Evolutionary conservation across 139 green algal species (phyloP).

Genomic region (Picochlorum costavermella): DNA sequence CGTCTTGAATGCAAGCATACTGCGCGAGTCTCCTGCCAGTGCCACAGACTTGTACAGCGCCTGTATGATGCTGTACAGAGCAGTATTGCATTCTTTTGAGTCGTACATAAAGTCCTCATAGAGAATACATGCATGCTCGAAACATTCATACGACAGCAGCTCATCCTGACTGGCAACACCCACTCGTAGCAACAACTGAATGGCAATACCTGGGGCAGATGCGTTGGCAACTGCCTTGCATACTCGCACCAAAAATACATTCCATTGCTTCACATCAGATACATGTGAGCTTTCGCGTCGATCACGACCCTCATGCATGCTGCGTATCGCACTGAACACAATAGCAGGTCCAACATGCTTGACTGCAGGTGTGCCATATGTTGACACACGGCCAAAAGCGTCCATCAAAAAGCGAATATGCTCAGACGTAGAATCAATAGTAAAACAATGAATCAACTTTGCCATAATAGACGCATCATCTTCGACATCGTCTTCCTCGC

Average conservation of each 20-base stretch:
- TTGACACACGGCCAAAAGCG: constrained; percentile 39
- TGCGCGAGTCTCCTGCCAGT: constrained; percentile 67
- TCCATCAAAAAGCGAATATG: constrained; percentile 64
- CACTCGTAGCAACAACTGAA: constrained; percentile 62
- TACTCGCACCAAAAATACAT: constrained; percentile 37
- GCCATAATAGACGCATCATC: constrained; percentile 86
- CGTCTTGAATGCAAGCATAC: constrained; percentile 71
- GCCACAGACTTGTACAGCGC: constrained; percentile 66
- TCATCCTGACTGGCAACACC: constrained; percentile 21
- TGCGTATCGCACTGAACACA: constrained; percentile 3
- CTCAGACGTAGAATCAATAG: constrained; percentile 32
- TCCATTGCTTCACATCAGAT: constrained; percentile 10
- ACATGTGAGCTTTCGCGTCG: not conserved
- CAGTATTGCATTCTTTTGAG: constrained; percentile 55
- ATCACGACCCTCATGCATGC: not conserved
- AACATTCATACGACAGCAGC: constrained; percentile 84
- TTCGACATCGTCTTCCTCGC: constrained; percentile 74
- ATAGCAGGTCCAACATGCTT: not conserved
- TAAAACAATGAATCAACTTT: constrained; percentile 77
- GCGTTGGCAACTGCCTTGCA: constrained; percentile 31
- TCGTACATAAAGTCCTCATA: constrained; percentile 88
- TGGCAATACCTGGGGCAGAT: constrained; percentile 41
- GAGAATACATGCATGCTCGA: constrained; percentile 83
- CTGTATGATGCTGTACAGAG: constrained; percentile 76
- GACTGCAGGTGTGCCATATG: not conserved